Conservation (phyloP, 345 rosid species). For the Melaleuca quinquenervia region DNA sequence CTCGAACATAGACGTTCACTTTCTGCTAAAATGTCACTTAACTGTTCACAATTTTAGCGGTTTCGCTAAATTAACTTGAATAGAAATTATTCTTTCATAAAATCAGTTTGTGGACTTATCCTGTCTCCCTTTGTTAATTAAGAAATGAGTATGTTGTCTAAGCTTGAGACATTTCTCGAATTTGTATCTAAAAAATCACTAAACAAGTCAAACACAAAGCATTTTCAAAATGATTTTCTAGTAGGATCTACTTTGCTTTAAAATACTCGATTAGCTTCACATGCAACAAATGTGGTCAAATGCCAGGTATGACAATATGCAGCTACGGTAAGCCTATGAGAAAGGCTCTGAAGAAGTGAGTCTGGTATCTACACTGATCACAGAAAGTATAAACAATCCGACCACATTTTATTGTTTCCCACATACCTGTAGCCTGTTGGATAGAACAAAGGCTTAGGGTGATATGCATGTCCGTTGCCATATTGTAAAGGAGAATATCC, state of each 20-base stretch:
- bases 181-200: not conserved
- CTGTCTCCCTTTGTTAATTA: not conserved
- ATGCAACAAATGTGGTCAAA: not conserved
- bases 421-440: conserved; percentile 69
- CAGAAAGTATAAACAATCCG: not conserved
- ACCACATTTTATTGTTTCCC: not conserved
- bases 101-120: not conserved
- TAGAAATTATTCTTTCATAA: not conserved
- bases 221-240: not conserved
- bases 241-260: not conserved
- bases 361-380: not conserved
- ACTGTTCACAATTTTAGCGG: not conserved
- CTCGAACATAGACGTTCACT: not conserved
- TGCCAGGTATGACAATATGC: not conserved
- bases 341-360: not conserved
- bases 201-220: not conserved
- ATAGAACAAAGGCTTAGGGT: conserved; percentile 41
- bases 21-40: not conserved
- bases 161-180: not conserved
- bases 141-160: not conserved
- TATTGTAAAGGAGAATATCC: not conserved
- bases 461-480: conserved; percentile 15
- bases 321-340: not conserved
- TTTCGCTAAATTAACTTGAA: not conserved
- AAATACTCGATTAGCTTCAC: not conserved